Base-by-base conservation (phyloP, 2,329 filamentous ascomycete species). In the Blastomyces parvus region DNA sequence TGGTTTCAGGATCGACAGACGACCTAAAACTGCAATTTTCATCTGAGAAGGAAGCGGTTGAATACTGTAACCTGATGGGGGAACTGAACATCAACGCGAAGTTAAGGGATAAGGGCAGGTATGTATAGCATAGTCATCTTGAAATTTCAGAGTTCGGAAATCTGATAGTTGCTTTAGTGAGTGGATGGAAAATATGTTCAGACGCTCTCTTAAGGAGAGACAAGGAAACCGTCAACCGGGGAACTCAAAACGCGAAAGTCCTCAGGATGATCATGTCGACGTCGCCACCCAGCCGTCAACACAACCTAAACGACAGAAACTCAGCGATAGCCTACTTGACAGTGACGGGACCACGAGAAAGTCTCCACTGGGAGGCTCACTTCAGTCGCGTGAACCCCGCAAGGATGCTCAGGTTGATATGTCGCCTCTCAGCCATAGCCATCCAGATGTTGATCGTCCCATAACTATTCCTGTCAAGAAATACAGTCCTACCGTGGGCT, bases 181-280 rank as follows among this genome's bases (percentile, higher is more conserved):
- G 19, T 74, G 70, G 69, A 73, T 78, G 71, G 68, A 76, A 44
- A 69, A 68, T 14, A 64, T 67, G 8, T 77, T 77, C 62, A 63
- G 63, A 44, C 68, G 42, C 25, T 27, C 25, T 59, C 19, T 48
- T 14, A 36, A 25, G 6, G 9, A 33, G 44, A 42, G 14, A 40
- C 42, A 13, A 50, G 62, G 17, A 56, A 67, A 42, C 55, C 56
- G 13, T 62, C 64, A 27, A n/a, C 59, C 30, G 66, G 63, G 30
- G n/a, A 62, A 13, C 33, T 67, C n/a, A 68, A 70, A 55, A 67
- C 74, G 63, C 67, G 67, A 44, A 76, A 70, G 55, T 63, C 76
- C n/a, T 40, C 42, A 56, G 58, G 56, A 46, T 53, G 25, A 19
- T 5, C 61, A 48, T 33, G 56, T 50, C 19, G 52, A 59, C 27